phyloP scores from a whole-genome alignment of 305 asterid genomes.

The Fraxinus xanthoxyloides region DNA sequence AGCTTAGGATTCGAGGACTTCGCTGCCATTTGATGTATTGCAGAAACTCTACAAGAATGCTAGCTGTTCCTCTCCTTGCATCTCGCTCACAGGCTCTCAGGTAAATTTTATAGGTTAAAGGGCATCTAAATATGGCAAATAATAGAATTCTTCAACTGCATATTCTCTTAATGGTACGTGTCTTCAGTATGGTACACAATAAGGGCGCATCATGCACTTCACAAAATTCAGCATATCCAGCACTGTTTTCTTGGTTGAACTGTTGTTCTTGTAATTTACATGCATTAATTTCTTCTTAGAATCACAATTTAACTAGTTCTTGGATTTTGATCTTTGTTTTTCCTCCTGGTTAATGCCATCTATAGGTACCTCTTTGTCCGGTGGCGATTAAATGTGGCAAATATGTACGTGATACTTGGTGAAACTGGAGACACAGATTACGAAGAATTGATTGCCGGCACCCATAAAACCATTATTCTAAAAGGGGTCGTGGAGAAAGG shows the following conservation, averaged over 20 bases:
- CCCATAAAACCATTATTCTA: conserved; percentile 73
- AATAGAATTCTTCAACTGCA: not conserved
- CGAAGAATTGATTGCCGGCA: conserved; percentile 72
- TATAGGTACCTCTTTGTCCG: conserved; percentile 81
- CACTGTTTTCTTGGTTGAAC: not conserved
- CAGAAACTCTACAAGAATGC: conserved; percentile 78
- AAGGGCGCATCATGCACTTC: not conserved
- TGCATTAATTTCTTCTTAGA: not conserved
- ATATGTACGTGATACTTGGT: conserved; percentile 79
- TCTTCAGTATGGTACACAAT: too few species aligned
- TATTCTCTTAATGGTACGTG: too few species aligned
- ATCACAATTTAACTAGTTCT: not conserved
- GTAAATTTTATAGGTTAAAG: conserved; percentile 25
- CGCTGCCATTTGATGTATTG: conserved; percentile 86
- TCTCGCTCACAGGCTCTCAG: conserved; percentile 90
- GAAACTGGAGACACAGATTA: conserved; percentile 90
- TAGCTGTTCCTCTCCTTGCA: conserved; percentile 78
- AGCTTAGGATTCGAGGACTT: conserved; percentile 86
- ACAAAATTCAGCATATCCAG: not conserved
- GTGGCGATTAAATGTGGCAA: conserved; percentile 75
- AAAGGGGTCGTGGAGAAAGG: conserved; percentile 61
- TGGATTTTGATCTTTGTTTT: not conserved
- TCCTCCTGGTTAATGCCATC: not conserved
- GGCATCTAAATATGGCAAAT: not conserved
- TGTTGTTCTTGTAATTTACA: not conserved